Evolutionary conservation across 768 basidiomycete species (phyloP), one percentile per base, ranked within the genome.

Genomic region (Pholiota microspora): DNA sequence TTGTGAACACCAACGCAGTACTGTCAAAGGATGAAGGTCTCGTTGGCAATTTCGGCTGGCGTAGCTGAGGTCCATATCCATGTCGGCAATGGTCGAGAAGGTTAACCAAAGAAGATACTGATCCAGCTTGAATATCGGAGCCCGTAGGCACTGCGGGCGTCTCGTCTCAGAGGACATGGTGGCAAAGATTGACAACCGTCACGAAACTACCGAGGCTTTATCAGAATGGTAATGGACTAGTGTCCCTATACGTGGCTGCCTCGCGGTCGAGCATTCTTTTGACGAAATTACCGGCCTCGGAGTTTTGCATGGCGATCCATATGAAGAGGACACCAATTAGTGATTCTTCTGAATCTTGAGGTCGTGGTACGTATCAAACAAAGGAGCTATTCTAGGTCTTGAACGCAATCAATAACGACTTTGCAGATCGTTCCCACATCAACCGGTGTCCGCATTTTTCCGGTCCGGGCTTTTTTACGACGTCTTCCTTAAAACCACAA

Each of bases 61-160:
- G 28, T 42, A 42, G 38, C 38, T 21, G 51, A 51, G 51, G 27
- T 51, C 51, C 51, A 51, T 51, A 28, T 51, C 38, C 51, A 51
- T 51, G 6, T 44, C 12, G 23, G 51, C 51, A 13, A 31, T 51
- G 18, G 42, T 29, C 12, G 38, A 29, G 25, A 51, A 51, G 18
- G 44, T 44, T 0, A 42, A 16, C 51, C 51, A 51, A 28, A 51
- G 51, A 16, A 51, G 38, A 23, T 29, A 51, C 10, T 51, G 16
- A 29, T 51, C 51, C 16, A 51, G 16, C 51, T 51, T 51, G 51
- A 42, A 44, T 31, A 51, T 31, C 15, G 40, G 16, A 27, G 51
- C 25, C 4, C 23, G n/a, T 12, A 31, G 29, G 29, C 29, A 6
- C 9, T 44, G 51, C 5, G 27, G n/a, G 7, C 16, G 40, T 10